A percentile compares a stretch with the other conserved stretches of the same genome.
phyloP scores from a whole-genome alignment of 805 yeast species.

The Pichia paraexigua region DNA sequence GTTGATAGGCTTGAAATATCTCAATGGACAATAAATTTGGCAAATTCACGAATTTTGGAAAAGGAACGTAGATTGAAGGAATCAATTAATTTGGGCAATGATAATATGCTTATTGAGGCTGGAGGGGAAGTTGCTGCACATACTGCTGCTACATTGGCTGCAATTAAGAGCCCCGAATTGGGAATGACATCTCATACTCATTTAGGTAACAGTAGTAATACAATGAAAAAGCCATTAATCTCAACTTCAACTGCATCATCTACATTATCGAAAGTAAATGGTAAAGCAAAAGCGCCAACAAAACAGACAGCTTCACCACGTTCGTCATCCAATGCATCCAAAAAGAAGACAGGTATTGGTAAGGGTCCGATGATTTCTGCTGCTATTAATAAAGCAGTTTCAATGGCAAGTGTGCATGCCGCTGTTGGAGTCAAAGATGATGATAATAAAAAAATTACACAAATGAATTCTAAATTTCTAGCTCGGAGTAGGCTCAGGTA shows the following conservation, averaged over 20 bases:
- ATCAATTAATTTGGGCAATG: slow-evolving; percentile 21
- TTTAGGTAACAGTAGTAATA: not conserved
- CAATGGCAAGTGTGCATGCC: slow-evolving; percentile 14
- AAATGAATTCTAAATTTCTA: slow-evolving; percentile 53
- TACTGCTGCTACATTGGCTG: slow-evolving; percentile 30
- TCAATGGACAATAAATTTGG: slow-evolving; percentile 51
- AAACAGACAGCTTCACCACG: not conserved
- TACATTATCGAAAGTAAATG: not conserved
- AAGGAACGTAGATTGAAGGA: slow-evolving; percentile 34
- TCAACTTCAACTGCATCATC: not conserved
- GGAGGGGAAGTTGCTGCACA: slow-evolving; percentile 30
- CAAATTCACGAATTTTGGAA: slow-evolving; percentile 39
- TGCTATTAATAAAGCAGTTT: slow-evolving; percentile 27
- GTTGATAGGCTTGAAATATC: slow-evolving; percentile 43
- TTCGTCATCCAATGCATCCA: not conserved
- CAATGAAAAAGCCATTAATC: not conserved
- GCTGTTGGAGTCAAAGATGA: slow-evolving; percentile 6
- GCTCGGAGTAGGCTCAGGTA: slow-evolving; percentile 47
- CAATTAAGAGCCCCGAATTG: slow-evolving; percentile 10
- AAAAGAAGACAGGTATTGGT: slow-evolving; percentile 1
- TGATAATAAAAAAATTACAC: slow-evolving; percentile 31
- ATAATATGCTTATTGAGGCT: slow-evolving; percentile 25
- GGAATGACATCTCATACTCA: not conserved
- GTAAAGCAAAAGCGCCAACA: not conserved
- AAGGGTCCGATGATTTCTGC: slow-evolving; percentile 29